phyloP scores from a whole-genome alignment of 2,329 filamentous ascomycete species.

The Zymoseptoria crescenta region DNA sequence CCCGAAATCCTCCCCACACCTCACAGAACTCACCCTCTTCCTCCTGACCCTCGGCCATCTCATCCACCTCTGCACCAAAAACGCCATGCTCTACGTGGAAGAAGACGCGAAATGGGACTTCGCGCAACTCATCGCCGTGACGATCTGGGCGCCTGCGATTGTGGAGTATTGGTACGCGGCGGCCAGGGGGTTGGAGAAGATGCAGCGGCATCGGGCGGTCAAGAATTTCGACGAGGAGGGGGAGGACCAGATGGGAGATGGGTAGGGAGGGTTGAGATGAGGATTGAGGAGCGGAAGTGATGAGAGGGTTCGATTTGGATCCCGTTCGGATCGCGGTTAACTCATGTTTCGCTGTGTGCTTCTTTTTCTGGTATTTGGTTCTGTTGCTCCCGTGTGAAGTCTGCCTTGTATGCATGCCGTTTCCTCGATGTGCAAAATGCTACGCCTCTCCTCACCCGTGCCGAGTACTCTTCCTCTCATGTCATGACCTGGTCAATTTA shows the following conservation, averaged over 20 bases:
- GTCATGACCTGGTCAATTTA: neutral
- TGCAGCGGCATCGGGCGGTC: neutral
- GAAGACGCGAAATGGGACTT: slow-evolving; percentile 8
- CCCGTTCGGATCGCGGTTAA: too few species aligned
- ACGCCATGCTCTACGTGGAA: slow-evolving; percentile 4
- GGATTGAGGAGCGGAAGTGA: neutral
- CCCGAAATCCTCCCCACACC: neutral
- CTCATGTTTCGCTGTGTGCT: neutral
- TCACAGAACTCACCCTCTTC: slow-evolving; percentile 1
- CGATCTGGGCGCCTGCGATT: slow-evolving; percentile 13
- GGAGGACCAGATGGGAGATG: neutral
- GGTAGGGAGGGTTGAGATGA: neutral
- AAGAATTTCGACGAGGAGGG: neutral
- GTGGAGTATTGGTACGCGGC: slow-evolving; percentile 12
- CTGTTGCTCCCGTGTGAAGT: neutral
- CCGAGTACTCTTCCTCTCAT: neutral
- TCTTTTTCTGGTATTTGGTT: neutral
- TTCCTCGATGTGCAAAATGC: neutral
- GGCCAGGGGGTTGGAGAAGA: neutral
- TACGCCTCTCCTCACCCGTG: neutral
- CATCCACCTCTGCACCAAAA: slow-evolving; percentile 5
- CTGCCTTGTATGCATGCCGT: neutral
- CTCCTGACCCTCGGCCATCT: slow-evolving; percentile 1
- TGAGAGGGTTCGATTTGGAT: too few species aligned
- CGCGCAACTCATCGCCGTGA: slow-evolving; percentile 12